Base-by-base conservation (phyloP, 192 early-diverging fungal species). In the Coemansia sp. region DNA sequence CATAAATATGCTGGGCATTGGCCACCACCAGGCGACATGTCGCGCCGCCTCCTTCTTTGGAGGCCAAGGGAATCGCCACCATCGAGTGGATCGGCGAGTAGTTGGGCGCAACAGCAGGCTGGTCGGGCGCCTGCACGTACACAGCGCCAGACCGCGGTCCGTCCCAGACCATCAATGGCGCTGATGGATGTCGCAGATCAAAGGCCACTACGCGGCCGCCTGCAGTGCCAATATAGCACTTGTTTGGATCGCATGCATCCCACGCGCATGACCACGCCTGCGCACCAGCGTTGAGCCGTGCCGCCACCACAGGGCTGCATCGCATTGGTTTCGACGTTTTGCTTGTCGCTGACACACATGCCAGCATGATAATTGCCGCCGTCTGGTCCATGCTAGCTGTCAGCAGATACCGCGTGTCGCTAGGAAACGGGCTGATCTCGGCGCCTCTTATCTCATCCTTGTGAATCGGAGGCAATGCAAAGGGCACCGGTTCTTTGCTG, bases 231-330 rank as follows among this genome's bases (percentile, higher is more conserved):
- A 73, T 61, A 36, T 81, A 76, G 60, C 66, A 81, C 33, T 61
- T 14, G 33, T 66, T 37, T 1, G 67, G 28, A 11, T 51, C 48
- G 11, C 8, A 8, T 2, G 71, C 34, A 35, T 81, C 74, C 79
- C 79, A 81, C 1, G 73, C 74, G n/a, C 79, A 81, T 51, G 79
- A 51, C 79, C 79, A 81, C 35, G 60, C 74, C 18, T 35, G 74
- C 7, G 56, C 71, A 1, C 60, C 53, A 11, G 70, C 54, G 20
- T 11, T 17, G 4, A 81, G 53, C 0, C 67, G 51, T 0, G 59
- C 63, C 0, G 70, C 70, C 6, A 81, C 15, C 20, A 48, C 68
- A 0, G 79, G 74, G 4, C 5, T 17, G 64, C 64, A 65, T 8
- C 17, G 22, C 33, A 36, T 4, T 12, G n/a, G 37, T 2, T 4